Evolutionary conservation across 257 asterid species (phyloP), one percentile per base, ranked within the genome.

Genomic region (Fraxinus americana): DNA sequence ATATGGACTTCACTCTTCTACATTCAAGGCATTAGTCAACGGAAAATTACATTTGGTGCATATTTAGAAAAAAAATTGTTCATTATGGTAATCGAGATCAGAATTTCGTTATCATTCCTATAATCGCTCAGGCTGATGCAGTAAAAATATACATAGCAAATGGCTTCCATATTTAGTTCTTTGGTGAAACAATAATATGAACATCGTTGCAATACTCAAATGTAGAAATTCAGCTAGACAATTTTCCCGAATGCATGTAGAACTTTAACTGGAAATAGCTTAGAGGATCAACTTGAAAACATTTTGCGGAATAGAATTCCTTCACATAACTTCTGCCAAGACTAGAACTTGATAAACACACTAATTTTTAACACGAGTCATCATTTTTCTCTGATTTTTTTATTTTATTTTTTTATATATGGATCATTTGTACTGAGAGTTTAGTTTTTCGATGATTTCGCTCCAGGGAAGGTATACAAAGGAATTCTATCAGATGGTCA

Each of bases 401-500:
- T n/a, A n/a, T 11, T 63, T 21, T 34, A 27, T 13, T 29, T 30
- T 30, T 30, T 30, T n/a, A 19, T 25, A 19, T 54, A 7, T 27
- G 35, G 77, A 72, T 27, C 30, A 41, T 34, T 74, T 29, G 41
- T 67, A 29, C n/a, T 7, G 70, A 17, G 52, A 63, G 50, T 9
- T 69, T 23, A 21, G 73, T 34, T 16, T 43, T 75, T 63, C 23
- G 21, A 67, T 72, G 81, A 68, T 69, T 34, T 19, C 71, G 21
- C 30, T 48, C 30, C 86, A 92, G 97, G 98, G 78, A 93, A 88
- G 82, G 97, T 90, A 59, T 91, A 91, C 86, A 87, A 82, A 78
- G 97, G 98, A 4, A 52, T 87, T 34, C 73, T 91, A 27, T 83
- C 86, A 70, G 74, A 88, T 21, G 90, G 94, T 0, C 83, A 79